Evolutionary conservation across 306 rosid species (phyloP).

Genomic region (Alnus glutinosa): DNA sequence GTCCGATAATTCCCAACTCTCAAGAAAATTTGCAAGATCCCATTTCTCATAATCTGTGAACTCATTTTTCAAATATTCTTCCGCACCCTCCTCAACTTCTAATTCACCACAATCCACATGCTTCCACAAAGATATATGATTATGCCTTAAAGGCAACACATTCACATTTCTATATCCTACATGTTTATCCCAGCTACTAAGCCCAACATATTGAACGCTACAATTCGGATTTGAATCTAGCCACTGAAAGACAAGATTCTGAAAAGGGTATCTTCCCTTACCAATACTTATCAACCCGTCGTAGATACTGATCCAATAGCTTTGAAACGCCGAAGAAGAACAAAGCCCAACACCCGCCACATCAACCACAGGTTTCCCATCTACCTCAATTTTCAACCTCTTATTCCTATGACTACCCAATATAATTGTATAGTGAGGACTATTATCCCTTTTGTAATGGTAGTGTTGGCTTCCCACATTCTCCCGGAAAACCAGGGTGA

Average conservation of each 20-base stretch:
- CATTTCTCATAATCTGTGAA: constrained; percentile 61
- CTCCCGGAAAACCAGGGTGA: constrained; percentile 83
- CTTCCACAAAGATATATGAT: constrained; percentile 58
- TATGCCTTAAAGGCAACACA: constrained; percentile 64
- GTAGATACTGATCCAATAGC: constrained; percentile 88
- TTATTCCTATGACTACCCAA: constrained; percentile 92
- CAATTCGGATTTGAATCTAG: constrained; percentile 73
- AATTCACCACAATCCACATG: constrained; percentile 56
- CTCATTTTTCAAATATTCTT: constrained; percentile 42
- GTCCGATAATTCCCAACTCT: constrained; percentile 84
- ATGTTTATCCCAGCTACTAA: constrained; percentile 97
- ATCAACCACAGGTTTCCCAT: constrained; percentile 82
- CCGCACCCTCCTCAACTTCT: constrained; percentile 47
- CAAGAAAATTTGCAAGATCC: constrained; percentile 76
- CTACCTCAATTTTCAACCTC: constrained; percentile 72
- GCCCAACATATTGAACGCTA: constrained; percentile 82
- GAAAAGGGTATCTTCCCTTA: constrained; percentile 83
- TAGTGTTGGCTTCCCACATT: constrained; percentile 89
- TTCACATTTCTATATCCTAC: constrained; percentile 83
- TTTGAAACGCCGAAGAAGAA: constrained; percentile 76
- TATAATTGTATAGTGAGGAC: constrained; percentile 86
- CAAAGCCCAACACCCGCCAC: constrained; percentile 78
- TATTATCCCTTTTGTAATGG: constrained; percentile 87
- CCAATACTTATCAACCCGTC: constrained; percentile 92
- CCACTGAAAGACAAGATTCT: constrained; percentile 89